These are phyloP conservation scores for Boletus bicolor DNA, from an alignment of 768 basidiomycete species.

Conservation along the genomic window DNA sequence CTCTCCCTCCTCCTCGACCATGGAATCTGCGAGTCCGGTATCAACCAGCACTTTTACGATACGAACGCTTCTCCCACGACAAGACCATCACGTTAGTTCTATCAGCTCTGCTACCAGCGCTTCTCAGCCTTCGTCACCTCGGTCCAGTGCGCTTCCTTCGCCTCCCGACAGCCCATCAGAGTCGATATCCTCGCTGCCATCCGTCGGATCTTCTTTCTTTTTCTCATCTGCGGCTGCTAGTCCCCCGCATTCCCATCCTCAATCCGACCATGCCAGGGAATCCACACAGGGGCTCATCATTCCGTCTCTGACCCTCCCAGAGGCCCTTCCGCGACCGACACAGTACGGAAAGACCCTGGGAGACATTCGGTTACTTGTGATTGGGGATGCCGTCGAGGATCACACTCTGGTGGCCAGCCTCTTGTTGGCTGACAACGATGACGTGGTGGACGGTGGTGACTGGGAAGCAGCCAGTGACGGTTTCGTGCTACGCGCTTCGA, in stretches of 20 bases:
- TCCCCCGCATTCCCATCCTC: conserved; percentile 51
- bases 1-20: conserved; percentile 12
- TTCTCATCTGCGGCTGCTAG: conserved; percentile 72
- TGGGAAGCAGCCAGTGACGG: conserved; percentile 52
- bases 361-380: conserved; percentile 53
- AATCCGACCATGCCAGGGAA: conserved; percentile 38
- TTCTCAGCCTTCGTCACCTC: conserved; percentile 48
- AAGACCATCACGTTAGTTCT: conserved; percentile 13
- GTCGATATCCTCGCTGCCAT: conserved; percentile 68
- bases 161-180: conserved; percentile 61
- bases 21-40: conserved; percentile 22
- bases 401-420: conserved; percentile 40
- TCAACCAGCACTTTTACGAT: conserved; percentile 41
- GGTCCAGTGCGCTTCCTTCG: conserved; percentile 50
- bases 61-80: conserved; percentile 32
- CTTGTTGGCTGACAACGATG: conserved; percentile 63
- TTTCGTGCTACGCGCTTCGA: conserved; percentile 54
- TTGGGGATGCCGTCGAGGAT: conserved; percentile 41
- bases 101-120: conserved; percentile 5
- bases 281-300: conserved; percentile 60
- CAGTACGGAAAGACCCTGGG: conserved; percentile 68
- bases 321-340: conserved; percentile 59
- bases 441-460: conserved; percentile 57
- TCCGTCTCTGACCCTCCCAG: conserved; percentile 62
- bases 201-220: conserved; percentile 72